Evolutionary conservation across 306 rosid genomes (phyloP), one percentile per base, ranked within the genome.

Genomic region (Trichosanthes cucumerina): DNA sequence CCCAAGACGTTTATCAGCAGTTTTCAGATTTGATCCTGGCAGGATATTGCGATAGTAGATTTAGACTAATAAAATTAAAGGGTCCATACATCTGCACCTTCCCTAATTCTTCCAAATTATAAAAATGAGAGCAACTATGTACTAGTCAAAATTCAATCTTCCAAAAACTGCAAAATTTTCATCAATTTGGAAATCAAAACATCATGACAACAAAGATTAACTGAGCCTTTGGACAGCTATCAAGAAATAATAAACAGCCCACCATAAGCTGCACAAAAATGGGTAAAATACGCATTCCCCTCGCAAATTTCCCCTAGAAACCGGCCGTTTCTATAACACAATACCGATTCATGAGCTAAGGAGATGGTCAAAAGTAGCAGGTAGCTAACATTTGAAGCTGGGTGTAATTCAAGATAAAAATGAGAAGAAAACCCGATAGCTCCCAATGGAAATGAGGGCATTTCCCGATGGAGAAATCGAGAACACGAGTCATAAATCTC

Each of bases 1-100:
- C 85, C 89, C 78, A 60, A 72, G 59, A 79, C 57, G 76, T 79
- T 81, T 81, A 52, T 86, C 80, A 56, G 83, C 72, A 78, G 82
- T 79, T 64, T 81, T 88, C 65, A 86, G 38, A 59, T 85, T 64
- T 43, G 79, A 83, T 69, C 87, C 96, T 92, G 74, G 57, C n/a
- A 83, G 81, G 72, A 73, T 31, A 33, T 66, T 60, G 46, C 1
- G 31, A n/a, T 53, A 77, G 69, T 62, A 24, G 6, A 41, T 24
- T 56, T n/a, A 34, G 33, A 19, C 50, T 11, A 26, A 53, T 36
- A 39, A 19, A 28, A 52, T 19, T 9, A 10, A 75, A 52, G 49
- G 12, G 68, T 28, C 6, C 14, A 15, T 9, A 38, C 79, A 81
- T 16, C 2, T 24, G 57, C 2, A 6, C 9, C 0, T 19, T 23